These are phyloP conservation scores for Quercus wislizeni DNA, from an alignment of 306 rosid genomes.

Conservation along the genomic window DNA sequence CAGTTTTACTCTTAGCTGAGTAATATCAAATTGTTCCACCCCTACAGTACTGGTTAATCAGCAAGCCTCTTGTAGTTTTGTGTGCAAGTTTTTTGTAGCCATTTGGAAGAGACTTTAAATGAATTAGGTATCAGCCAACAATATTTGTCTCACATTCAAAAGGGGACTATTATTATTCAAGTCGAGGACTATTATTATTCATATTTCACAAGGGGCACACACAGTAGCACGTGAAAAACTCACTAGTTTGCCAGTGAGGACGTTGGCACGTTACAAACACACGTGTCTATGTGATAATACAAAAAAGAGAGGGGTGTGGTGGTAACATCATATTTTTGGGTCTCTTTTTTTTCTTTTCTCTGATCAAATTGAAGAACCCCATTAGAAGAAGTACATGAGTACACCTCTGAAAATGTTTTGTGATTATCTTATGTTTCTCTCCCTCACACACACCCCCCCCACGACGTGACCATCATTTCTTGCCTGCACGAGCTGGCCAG, in stretches of 20 bases:
- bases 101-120: neutral
- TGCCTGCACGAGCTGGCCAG: constrained; percentile 26
- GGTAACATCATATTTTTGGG: constrained; percentile 10
- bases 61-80: neutral
- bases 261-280: constrained; percentile 6
- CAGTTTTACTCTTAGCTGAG: no score
- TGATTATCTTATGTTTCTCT: neutral
- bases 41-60: neutral
- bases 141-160: neutral
- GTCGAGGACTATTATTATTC: neutral
- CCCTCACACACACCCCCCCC: neutral
- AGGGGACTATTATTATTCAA: neutral
- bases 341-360: neutral
- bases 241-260: neutral
- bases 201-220: neutral
- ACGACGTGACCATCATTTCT: constrained; percentile 31
- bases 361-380: neutral
- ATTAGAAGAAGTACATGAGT: no score
- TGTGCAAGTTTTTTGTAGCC: neutral
- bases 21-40: no score
- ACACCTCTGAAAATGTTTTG: neutral
- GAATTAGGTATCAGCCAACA: neutral
- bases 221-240: constrained; percentile 13
- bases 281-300: constrained; percentile 16
- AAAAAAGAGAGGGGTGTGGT: neutral